A percentile compares a stretch with the other conserved stretches of the same genome.
These are phyloP conservation scores for Eutypella sp. DNA, from an alignment of 2,329 filamentous ascomycete genomes.

Conservation along the genomic window DNA sequence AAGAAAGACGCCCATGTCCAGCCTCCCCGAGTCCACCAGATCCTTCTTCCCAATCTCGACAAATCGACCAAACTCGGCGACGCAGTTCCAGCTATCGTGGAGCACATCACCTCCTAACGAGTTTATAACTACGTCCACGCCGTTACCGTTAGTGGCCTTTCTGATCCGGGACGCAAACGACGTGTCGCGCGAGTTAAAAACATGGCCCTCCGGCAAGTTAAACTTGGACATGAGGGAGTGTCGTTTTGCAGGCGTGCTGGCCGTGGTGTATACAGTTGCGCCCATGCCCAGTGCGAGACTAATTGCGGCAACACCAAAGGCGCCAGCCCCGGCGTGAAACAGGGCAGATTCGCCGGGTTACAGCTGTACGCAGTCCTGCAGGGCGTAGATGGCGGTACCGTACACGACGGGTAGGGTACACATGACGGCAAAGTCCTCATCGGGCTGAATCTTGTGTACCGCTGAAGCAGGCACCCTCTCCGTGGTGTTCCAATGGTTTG, in stretches of 20 bases:
- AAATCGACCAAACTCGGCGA: conserved; percentile 33
- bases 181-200: conserved; percentile 27
- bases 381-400: conserved; percentile 26
- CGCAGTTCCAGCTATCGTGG: conserved; percentile 24
- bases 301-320: conserved; percentile 32
- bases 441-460: conserved; percentile 12
- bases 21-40: conserved; percentile 25
- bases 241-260: conserved; percentile 12
- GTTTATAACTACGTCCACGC: conserved; percentile 12
- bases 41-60: conserved; percentile 36
- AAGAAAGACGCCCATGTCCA: conserved; percentile 34
- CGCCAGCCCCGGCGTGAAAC: conserved; percentile 31
- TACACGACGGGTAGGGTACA: conserved; percentile 21
- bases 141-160: conserved; percentile 5
- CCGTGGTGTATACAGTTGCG: conserved; percentile 28
- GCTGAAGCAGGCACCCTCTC: conserved; percentile 21
- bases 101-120: conserved; percentile 8
- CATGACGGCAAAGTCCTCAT: conserved; percentile 15
- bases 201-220: too few species aligned
- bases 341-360: conserved; percentile 25
- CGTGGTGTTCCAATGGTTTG: conserved; percentile 18
- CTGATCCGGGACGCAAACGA: conserved; percentile 24
- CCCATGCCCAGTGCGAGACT: conserved; percentile 22
- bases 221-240: too few species aligned
- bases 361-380: conserved; percentile 24